phyloP scores from a whole-genome alignment of 2,329 filamentous ascomycete genomes.

The Leptoxyphium fumago region DNA sequence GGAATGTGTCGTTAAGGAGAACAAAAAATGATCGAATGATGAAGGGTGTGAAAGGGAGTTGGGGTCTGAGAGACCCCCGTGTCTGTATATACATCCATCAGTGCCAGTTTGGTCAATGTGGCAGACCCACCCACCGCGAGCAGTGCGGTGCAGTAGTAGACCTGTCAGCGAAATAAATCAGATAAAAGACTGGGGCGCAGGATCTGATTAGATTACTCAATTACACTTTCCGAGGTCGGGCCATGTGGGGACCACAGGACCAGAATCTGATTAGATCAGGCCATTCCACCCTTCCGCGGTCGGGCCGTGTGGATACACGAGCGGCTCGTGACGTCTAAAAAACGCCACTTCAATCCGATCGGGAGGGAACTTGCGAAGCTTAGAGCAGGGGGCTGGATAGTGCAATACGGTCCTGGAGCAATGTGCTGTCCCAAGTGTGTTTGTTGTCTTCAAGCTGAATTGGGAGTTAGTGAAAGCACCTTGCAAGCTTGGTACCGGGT shows the following conservation, averaged over 20 bases:
- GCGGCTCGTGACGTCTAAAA: background rate
- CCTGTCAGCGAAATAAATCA: background rate
- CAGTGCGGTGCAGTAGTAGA: background rate
- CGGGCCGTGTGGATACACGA: too few species aligned
- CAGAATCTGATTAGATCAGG: too few species aligned
- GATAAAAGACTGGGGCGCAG: background rate
- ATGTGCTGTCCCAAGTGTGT: too few species aligned
- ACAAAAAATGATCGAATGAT: background rate
- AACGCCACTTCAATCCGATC: background rate
- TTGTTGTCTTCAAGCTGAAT: too few species aligned
- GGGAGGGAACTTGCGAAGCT: too few species aligned
- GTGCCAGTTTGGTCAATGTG: background rate
- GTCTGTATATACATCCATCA: background rate
- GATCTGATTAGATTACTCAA: background rate
- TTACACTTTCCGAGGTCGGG: background rate
- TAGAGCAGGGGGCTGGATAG: too few species aligned
- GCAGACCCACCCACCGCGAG: background rate
- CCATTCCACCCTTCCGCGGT: too few species aligned
- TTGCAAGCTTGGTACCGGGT: too few species aligned
- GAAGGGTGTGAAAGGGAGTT: background rate
- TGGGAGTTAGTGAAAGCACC: too few species aligned
- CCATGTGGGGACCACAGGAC: background rate
- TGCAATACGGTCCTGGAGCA: too few species aligned
- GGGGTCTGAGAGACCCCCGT: background rate
- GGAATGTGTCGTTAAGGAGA: background rate